Conservation (phyloP, 2,329 filamentous ascomycete genomes). For the Stachybotrys chartarum region DNA sequence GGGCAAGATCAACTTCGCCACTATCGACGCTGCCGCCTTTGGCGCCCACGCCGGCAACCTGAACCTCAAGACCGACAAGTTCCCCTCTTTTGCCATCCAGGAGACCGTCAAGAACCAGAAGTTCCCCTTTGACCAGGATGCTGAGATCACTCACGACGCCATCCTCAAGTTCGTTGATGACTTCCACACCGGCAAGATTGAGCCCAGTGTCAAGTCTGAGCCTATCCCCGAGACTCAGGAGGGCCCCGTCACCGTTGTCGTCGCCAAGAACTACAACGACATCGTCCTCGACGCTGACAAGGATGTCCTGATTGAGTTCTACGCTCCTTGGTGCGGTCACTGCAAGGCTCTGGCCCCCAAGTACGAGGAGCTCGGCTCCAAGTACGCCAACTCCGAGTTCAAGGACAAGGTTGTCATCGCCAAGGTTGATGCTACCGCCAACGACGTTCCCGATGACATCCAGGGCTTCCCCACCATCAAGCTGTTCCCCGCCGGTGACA, state of each 20-base stretch:
- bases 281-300: conserved; percentile 89
- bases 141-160: conserved; percentile 63
- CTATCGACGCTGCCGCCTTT: conserved; percentile 90
- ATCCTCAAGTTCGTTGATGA: conserved; percentile 81
- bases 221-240: conserved; percentile 91
- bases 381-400: conserved; percentile 71
- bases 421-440: conserved; percentile 94
- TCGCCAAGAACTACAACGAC: conserved; percentile 89
- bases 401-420: conserved; percentile 84
- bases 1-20: conserved; percentile 94
- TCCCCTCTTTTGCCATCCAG: conserved; percentile 97
- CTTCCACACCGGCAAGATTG: conserved; percentile 78
- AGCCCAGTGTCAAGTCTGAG: conserved; percentile 98
- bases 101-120: conserved; percentile 93
- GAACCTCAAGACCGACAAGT: conserved; percentile 91
- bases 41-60: conserved; percentile 94
- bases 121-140: conserved; percentile 84
- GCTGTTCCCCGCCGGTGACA: conserved; percentile 86
- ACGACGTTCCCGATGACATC: conserved; percentile 96
- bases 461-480: conserved; percentile 99
- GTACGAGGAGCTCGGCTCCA: conserved; percentile 83
- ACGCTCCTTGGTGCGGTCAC: conserved; percentile 98
- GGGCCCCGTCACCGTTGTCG: conserved; percentile 77
- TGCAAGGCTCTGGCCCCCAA: conserved; percentile 97
- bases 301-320: conserved; percentile 97